Percentiles rank a stretch among this genome's conserved stretches.
These are phyloP conservation scores for Baorangia bicolor DNA, from an alignment of 768 basidiomycete genomes.

Conservation along the genomic window DNA sequence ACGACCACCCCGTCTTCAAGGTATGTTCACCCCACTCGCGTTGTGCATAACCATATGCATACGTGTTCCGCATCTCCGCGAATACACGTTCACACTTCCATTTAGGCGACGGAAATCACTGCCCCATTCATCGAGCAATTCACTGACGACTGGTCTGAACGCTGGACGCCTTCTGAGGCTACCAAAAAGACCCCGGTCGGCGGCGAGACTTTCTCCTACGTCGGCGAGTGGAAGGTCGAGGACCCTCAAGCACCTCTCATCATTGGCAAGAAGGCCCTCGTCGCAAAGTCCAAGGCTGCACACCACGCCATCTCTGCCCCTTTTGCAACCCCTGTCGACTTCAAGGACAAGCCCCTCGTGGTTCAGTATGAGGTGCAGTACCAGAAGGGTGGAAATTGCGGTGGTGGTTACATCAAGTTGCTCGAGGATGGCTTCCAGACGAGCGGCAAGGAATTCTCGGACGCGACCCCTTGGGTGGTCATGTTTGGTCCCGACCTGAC, in stretches of 20 bases:
- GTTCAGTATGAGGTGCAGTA: conserved; percentile 99
- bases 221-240: conserved; percentile 97
- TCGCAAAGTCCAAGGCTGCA: conserved; percentile 95
- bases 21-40: conserved; percentile 39
- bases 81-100: conserved; percentile 1
- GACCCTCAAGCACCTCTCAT: conserved; percentile 76
- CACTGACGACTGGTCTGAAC: conserved; percentile 82
- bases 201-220: conserved; percentile 95
- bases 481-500: conserved; percentile 99
- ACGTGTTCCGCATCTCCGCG: background rate
- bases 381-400: conserved; percentile 98
- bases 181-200: conserved; percentile 98
- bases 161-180: conserved; percentile 96
- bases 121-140: conserved; percentile 97
- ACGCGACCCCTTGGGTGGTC: conserved; percentile 91
- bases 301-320: conserved; percentile 99
- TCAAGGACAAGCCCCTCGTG: conserved; percentile 82
- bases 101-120: conserved; percentile 71
- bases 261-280: conserved; percentile 86
- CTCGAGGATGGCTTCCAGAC: conserved; percentile 93
- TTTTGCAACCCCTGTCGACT: conserved; percentile 74
- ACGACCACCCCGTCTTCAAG: conserved; percentile 68
- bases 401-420: conserved; percentile 98
- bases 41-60: conserved; percentile 5
- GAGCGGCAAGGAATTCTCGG: conserved; percentile 88